These are phyloP conservation scores for Sabuloglossum arenarium DNA, from an alignment of 495 filamentous ascomycete species.

Conservation along the genomic window DNA sequence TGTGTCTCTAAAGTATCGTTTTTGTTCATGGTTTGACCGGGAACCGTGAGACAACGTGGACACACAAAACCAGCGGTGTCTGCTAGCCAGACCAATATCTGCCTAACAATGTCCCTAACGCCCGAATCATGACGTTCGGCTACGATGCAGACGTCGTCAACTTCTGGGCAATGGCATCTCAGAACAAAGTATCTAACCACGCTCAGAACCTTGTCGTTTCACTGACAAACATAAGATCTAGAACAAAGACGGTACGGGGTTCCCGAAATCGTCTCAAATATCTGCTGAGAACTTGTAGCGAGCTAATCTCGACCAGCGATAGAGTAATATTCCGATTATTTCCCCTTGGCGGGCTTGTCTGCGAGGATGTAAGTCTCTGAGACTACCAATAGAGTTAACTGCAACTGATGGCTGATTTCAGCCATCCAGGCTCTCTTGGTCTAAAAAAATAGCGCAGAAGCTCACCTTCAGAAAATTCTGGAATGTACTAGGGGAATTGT, in stretches of 20 bases:
- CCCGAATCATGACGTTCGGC: too few species aligned
- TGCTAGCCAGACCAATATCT: too few species aligned
- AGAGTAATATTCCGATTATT: conserved; percentile 39
- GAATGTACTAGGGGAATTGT: neutral
- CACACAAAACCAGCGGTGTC: too few species aligned
- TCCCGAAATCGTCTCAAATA: too few species aligned
- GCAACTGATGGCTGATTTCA: neutral
- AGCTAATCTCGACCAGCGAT: neutral
- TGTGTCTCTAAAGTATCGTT: too few species aligned
- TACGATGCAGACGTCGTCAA: neutral
- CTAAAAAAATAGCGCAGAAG: neutral
- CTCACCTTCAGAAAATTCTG: neutral
- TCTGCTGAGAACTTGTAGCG: too few species aligned
- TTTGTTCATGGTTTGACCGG: too few species aligned
- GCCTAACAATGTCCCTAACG: too few species aligned
- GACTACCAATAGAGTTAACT: neutral
- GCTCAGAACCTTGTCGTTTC: neutral
- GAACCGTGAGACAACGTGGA: too few species aligned
- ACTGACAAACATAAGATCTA: too few species aligned
- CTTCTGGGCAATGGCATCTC: neutral
- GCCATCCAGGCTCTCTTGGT: neutral
- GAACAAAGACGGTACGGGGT: too few species aligned
- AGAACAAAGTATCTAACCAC: neutral
- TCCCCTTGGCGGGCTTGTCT: conserved; percentile 63
- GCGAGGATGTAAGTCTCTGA: conserved; percentile 25